A percentile compares a stretch with the other conserved stretches of the same genome.
Evolutionary conservation across 208 protist genomes (phyloP).

Genomic region (Acanthamoeba rhysodes): DNA sequence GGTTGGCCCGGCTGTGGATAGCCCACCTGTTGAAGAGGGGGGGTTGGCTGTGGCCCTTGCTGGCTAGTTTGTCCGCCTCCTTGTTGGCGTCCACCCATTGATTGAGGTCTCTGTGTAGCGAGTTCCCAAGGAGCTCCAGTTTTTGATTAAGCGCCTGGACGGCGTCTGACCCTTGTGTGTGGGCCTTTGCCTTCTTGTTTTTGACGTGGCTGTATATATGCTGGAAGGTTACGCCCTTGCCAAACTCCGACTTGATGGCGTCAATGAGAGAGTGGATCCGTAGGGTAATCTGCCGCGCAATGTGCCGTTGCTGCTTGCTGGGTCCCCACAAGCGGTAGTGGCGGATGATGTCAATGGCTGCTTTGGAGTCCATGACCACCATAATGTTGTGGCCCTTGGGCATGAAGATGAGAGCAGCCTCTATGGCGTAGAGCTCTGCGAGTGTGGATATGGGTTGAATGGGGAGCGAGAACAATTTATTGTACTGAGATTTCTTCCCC

Average conservation of each 20-base stretch:
- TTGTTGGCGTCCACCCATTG: too few relatives aligned
- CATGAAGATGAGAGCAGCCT: background rate
- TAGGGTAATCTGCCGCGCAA: background rate
- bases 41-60: too few relatives aligned
- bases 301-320: background rate
- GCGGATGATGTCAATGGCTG: background rate
- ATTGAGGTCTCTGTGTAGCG: too few relatives aligned
- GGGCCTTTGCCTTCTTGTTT: background rate
- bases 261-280: background rate
- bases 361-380: background rate
- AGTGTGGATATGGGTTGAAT: background rate
- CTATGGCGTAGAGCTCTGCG: background rate
- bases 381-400: background rate
- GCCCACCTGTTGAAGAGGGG: too few relatives aligned
- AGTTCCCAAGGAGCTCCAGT: too few relatives aligned
- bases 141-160: too few relatives aligned
- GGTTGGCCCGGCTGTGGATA: too few relatives aligned
- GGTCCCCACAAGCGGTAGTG: background rate
- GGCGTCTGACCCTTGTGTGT: background rate
- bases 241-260: background rate
- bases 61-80: too few relatives aligned
- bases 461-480: too few relatives aligned
- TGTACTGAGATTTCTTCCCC: too few relatives aligned
- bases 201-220: background rate
- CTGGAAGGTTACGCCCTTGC: background rate